These are phyloP conservation scores for Phalaenopsis equestris DNA, from an alignment of 106 monocot genomes.

Conservation along the genomic window DNA sequence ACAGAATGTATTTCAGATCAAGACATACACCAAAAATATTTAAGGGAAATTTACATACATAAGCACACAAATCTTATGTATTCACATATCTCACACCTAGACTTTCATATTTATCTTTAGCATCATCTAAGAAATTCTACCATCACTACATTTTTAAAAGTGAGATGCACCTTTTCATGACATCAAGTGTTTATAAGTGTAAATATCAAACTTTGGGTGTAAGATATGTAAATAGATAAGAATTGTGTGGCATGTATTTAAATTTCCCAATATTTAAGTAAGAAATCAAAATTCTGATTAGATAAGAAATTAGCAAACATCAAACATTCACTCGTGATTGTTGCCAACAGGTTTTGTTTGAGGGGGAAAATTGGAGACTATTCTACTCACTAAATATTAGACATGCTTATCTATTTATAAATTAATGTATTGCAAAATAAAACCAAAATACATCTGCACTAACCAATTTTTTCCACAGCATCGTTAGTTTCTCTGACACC, in stretches of 20 bases:
- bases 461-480: slow-evolving; percentile 86
- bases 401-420: background rate
- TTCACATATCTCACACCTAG: no score
- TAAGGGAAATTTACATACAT: no score
- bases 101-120: no score
- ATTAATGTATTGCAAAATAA: background rate
- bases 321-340: background rate
- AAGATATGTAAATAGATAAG: no score
- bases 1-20: background rate
- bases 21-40: background rate
- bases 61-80: no score
- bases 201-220: no score
- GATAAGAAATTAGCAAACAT: background rate
- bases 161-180: no score
- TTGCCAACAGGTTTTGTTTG: background rate
- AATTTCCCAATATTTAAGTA: background rate
- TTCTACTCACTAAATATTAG: background rate
- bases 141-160: no score
- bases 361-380: background rate
- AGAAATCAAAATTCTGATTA: background rate
- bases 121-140: no score
- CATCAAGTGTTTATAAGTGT: no score
- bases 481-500: slow-evolving; percentile 88
- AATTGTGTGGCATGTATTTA: no score
- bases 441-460: slow-evolving; percentile 2